Percentiles rank a stretch among this genome's conserved stretches.
phyloP scores from a whole-genome alignment of 306 rosid species.

The Rosa chinensis region DNA sequence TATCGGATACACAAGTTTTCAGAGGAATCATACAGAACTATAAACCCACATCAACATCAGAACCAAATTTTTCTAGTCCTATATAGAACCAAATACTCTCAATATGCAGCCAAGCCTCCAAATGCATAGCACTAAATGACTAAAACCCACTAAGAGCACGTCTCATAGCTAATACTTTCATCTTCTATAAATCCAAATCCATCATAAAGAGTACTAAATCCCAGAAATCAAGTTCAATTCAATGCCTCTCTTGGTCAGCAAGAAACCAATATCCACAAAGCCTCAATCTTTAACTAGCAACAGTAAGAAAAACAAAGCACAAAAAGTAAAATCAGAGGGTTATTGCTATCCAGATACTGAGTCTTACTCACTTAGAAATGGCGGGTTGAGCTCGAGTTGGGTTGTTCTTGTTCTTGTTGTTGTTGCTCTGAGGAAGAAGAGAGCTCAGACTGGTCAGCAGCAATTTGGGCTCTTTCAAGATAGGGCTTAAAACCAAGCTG shows the following conservation, averaged over 20 bases:
- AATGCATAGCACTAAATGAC: neutral
- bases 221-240: neutral
- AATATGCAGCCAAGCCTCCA: neutral
- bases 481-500: conserved; percentile 75
- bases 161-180: too few species aligned
- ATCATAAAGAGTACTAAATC: neutral
- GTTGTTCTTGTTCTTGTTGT: neutral
- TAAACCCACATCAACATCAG: neutral
- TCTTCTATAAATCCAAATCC: neutral
- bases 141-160: neutral
- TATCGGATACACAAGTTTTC: neutral
- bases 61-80: neutral
- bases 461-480: conserved; percentile 64
- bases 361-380: conserved; percentile 18
- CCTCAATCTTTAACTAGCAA: neutral
- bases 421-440: conserved; percentile 27
- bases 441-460: conserved; percentile 35
- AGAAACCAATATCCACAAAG: neutral
- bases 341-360: neutral
- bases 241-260: conserved; percentile 8
- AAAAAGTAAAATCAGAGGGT: neutral
- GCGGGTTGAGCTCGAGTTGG: conserved; percentile 36
- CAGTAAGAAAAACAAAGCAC: neutral
- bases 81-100: neutral
- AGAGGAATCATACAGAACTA: neutral